Base-by-base conservation (phyloP, 1,284 basidiomycete genomes). In the Irpex sp. region DNA sequence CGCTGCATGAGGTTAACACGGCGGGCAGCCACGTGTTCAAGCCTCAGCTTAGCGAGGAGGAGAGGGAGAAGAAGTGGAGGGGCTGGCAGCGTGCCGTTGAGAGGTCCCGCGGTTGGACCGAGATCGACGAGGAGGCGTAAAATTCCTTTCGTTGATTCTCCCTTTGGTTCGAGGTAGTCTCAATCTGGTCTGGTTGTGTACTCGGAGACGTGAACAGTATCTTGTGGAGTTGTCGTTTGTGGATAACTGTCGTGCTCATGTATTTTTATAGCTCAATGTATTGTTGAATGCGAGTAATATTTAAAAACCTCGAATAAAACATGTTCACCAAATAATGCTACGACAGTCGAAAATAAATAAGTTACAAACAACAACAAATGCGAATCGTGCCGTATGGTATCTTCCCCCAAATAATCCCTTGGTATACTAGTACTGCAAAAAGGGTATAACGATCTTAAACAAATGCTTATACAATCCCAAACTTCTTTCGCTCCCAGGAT, bases 1-100 rank as follows among this genome's bases (percentile, higher is more conserved):
- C 95, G 23, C 80, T 99, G n/a, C 75, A 76, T 10, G 84, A 93
- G 68, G 96, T 98, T 54, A 98, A 98, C 73, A 93, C 92, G 39
- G 86, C 88, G 51, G 93, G 93, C 19, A 90, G 81, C 68, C 82
- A 79, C 60, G 80, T 81, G 49, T 98, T 99, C 72, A 74, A 73
- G 60, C 90, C 94, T 4, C 71, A 73, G 47, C 75, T 89, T 60
- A 70, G 75, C 4, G 83, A 84, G 60, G 74, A 74, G 55, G 79
- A 84, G 67, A 80, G 91, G 47, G 74, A 83, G 67, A 81, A 78
- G 73, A 83, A 81, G 67, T 91, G 90, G 84, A 75, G 74, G 58
- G 85, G 86, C 0, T 98, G 95, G 95, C 84, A 93, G 71, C 82
- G 84, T 53, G 95, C 95, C 0, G 88, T 97, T 6, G 84, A 91